Conservation (phyloP, 2,329 filamentous ascomycete species). For the Neospermospora avenae region DNA sequence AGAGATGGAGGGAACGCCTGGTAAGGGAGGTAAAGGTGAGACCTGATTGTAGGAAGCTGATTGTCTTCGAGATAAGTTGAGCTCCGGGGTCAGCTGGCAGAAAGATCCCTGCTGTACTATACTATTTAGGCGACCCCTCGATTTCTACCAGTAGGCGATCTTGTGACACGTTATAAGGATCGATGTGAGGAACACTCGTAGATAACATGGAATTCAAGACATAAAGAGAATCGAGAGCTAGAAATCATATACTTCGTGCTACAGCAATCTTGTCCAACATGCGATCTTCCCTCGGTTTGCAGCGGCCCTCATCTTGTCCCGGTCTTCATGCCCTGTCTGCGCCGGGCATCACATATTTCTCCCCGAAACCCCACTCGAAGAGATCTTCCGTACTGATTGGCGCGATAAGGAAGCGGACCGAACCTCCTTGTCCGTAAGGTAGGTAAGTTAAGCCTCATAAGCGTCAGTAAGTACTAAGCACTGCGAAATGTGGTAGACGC, state of each 20-base stretch:
- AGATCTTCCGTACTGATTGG: background rate
- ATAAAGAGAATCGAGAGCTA: background rate
- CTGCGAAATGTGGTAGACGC: too few species aligned
- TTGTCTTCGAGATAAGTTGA: conserved; percentile 1
- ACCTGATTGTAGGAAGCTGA: background rate
- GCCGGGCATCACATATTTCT: background rate
- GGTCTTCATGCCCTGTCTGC: background rate
- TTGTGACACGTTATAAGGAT: background rate
- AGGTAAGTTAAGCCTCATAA: background rate
- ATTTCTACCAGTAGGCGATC: background rate
- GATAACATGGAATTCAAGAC: background rate
- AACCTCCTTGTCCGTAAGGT: background rate
- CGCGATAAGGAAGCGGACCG: background rate
- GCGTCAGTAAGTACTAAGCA: too few species aligned
- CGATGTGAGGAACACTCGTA: background rate
- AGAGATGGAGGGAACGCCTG: background rate
- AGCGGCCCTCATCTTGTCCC: background rate
- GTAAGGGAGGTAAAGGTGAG: background rate
- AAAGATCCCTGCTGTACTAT: conserved; percentile 1
- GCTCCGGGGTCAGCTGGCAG: conserved; percentile 4
- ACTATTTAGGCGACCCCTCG: background rate
- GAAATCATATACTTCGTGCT: background rate
- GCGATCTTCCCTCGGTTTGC: background rate
- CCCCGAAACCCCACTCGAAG: background rate
- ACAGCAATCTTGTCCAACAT: background rate